Evolutionary conservation across 164 flowering plant genomes (phyloP), one percentile per base, ranked within the genome.

Genomic region (Stephania yunnanensis): DNA sequence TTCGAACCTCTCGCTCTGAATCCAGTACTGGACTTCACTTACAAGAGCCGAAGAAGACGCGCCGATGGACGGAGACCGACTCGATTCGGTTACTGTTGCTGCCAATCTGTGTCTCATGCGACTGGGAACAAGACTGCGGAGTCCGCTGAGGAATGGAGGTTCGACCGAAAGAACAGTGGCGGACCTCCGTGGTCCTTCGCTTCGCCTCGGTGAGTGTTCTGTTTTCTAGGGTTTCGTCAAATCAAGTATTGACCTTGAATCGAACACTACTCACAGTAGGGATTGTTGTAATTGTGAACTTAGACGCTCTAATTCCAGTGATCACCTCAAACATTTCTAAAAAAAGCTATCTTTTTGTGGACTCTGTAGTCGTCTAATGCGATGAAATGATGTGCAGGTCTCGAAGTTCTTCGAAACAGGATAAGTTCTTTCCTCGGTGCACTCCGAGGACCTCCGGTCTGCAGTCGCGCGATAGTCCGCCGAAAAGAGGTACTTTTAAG

Each of bases 391-490:
- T 36, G 42, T 36, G 77, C 83, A 94, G 98, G 70, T 80, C 85
- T 25, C 83, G 77, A 17, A 84, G 77, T 82, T 74, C 73, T 76
- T 82, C 90, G 20, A 91, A 89, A 75, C 90, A 82, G 79, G 92
- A 87, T 66, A 89, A 86, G 69, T 92, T 89, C 72, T 85, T 72
- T 81, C 88, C 92, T 19, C 87, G 95, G 7, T 95, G 99, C 80
- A 89, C 87, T 2, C 93, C 91, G 25, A 85, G 88, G 80, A 88
- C 82, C 77, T 80, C 86, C 70, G 95, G 90, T 73, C 97, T 92
- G 29, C 97, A 93, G 75, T 95, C 94, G 6, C 94, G 94, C 73
- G 99, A 95, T 71, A 88, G 91, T 67, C 99, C 99, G 20, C 99
- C 99, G 10, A 91, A 91, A 83, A 85, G 99, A 92, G 99, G 99